phyloP scores from a whole-genome alignment of 257 asterid species.

The Nicotiana sylvestris region DNA sequence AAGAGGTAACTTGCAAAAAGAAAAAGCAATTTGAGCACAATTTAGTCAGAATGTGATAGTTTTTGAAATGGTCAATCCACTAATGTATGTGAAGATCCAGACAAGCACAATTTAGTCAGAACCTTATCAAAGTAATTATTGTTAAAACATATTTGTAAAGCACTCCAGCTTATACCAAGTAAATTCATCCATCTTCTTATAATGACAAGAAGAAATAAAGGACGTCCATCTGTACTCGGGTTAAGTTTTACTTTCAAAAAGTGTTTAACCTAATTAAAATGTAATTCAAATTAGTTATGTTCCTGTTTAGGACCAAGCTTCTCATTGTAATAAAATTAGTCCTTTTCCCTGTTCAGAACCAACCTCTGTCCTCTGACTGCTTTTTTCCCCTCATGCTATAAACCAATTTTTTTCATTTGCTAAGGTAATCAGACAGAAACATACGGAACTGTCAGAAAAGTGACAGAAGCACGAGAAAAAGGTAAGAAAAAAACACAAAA shows the following conservation, averaged over 20 bases:
- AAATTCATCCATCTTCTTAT: not conserved
- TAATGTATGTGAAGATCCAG: not conserved
- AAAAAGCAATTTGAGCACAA: not conserved
- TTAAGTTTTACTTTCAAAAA: not conserved
- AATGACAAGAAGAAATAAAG: not conserved
- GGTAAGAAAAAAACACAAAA: too few relatives aligned
- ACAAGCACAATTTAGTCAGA: not conserved
- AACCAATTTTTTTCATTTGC: not conserved
- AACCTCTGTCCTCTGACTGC: constrained; percentile 1
- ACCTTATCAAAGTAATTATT: not conserved
- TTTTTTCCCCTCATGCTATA: not conserved
- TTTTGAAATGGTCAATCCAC: not conserved
- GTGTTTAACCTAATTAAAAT: constrained; percentile 6
- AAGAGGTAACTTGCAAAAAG: constrained; percentile 4
- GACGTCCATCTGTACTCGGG: not conserved
- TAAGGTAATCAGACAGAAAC: constrained; percentile 5
- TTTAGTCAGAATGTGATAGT: not conserved
- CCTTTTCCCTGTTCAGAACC: not conserved
- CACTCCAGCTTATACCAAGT: not conserved
- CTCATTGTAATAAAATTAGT: not conserved
- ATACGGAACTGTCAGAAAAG: constrained; percentile 1
- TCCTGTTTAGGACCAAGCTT: constrained; percentile 4
- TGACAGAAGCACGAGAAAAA: too few relatives aligned
- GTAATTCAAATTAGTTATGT: not conserved
- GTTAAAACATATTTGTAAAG: not conserved